Percentiles rank a stretch among this genome's conserved stretches.
phyloP scores from a whole-genome alignment of 2,329 filamentous ascomycete species.

The Fusarium sp. region DNA sequence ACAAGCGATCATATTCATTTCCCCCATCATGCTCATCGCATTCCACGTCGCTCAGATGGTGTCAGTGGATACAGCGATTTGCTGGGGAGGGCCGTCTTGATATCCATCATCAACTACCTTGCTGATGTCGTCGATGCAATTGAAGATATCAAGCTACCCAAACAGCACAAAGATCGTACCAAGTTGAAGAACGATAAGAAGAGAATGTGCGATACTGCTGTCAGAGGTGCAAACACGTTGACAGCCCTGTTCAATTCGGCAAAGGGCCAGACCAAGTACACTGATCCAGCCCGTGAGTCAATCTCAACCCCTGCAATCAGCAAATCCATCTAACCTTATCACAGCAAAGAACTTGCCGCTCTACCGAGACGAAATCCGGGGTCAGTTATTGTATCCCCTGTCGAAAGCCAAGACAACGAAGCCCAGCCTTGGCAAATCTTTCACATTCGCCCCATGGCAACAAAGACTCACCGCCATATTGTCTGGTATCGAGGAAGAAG shows the following conservation, averaged over 20 bases:
- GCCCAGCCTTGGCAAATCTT: constrained; percentile 5
- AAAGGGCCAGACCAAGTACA: constrained; percentile 33
- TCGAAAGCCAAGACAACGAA: constrained; percentile 30
- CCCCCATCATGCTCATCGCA: constrained; percentile 30
- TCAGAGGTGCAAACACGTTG: constrained; percentile 30
- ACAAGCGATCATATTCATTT: constrained; percentile 34
- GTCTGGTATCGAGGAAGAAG: constrained; percentile 21
- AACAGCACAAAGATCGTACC: constrained; percentile 19
- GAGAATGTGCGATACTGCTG: constrained; percentile 26
- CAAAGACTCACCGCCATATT: constrained; percentile 24
- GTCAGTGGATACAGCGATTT: constrained; percentile 25
- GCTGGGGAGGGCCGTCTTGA: constrained; percentile 33
- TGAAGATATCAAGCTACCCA: constrained; percentile 32
- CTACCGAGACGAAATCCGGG: constrained; percentile 31
- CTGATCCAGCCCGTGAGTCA: constrained; percentile 25
- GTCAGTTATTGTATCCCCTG: constrained; percentile 26
- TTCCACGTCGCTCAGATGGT: constrained; percentile 27
- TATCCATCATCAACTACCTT: constrained; percentile 36
- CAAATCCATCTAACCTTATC: neutral
- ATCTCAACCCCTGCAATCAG: neutral
- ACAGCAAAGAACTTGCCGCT: constrained; percentile 33
- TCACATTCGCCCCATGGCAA: constrained; percentile 27
- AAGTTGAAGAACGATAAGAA: constrained; percentile 30
- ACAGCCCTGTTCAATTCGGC: constrained; percentile 31
- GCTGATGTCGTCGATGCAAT: constrained; percentile 33